phyloP scores from a whole-genome alignment of 345 rosid genomes.

The Geranium brycei region DNA sequence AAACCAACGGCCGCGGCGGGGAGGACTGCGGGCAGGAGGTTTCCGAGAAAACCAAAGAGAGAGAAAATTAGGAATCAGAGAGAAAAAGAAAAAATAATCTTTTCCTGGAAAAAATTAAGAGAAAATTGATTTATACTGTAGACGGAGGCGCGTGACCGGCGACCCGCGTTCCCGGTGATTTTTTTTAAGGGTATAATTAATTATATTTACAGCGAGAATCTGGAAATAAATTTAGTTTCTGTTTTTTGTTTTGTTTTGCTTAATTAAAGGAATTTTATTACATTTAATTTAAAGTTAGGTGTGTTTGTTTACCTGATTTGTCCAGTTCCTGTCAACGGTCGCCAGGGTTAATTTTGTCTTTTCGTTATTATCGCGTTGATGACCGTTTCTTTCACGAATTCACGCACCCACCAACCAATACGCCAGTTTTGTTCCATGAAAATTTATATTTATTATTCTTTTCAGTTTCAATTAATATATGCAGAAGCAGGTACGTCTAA shows the following conservation, averaged over 20 bases:
- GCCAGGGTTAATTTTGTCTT: not conserved
- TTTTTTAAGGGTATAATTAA: not conserved
- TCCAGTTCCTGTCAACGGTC: not conserved
- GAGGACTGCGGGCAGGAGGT: conserved; percentile 16
- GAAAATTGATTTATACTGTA: not conserved
- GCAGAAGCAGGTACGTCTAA: too few species aligned
- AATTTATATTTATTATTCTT: too few species aligned
- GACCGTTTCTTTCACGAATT: too few species aligned
- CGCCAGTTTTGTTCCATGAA: too few species aligned
- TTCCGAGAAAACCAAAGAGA: conserved; percentile 8
- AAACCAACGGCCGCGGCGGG: conserved; percentile 18
- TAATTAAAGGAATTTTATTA: not conserved
- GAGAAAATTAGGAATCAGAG: not conserved
- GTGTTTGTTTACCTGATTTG: not conserved
- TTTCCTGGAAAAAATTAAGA: too few species aligned
- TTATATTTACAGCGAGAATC: not conserved
- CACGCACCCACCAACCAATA: too few species aligned
- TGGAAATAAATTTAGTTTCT: too few species aligned
- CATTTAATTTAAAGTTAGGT: not conserved
- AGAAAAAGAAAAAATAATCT: not conserved
- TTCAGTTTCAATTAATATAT: too few species aligned
- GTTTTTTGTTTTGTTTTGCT: not conserved
- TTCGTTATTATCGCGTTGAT: too few species aligned
- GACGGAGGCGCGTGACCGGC: not conserved
- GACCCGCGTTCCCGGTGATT: not conserved